A percentile compares a stretch with the other conserved stretches of the same genome.
Evolutionary conservation across 805 yeast species (phyloP).

Genomic region (Wilhelminamyces savonicus): DNA sequence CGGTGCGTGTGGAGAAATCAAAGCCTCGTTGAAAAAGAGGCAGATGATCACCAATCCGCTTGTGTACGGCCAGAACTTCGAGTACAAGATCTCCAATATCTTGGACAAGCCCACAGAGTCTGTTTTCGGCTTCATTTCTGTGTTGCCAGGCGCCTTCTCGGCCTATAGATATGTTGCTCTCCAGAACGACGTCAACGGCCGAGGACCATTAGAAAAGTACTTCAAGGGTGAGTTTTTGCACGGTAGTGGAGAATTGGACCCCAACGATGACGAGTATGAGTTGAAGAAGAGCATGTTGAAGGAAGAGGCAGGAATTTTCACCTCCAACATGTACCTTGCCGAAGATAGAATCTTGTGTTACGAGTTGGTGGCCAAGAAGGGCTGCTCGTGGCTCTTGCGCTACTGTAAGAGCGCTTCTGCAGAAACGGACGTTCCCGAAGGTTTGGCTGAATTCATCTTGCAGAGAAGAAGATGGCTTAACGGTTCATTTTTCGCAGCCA

Average conservation of each 20-base stretch:
- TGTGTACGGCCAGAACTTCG: constrained; percentile 62
- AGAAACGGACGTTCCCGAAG: constrained; percentile 64
- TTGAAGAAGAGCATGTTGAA: constrained; percentile 29
- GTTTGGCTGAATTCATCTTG: constrained; percentile 53
- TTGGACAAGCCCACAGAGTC: constrained; percentile 64
- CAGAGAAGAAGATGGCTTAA: constrained; percentile 67
- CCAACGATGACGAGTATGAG: constrained; percentile 45
- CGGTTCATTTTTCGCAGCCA: constrained; percentile 64
- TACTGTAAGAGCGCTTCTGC: constrained; percentile 60
- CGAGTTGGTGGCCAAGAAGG: constrained; percentile 54
- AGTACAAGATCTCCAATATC: constrained; percentile 61
- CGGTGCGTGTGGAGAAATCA: constrained; percentile 70
- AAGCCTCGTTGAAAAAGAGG: constrained; percentile 45
- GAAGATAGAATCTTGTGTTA: constrained; percentile 65
- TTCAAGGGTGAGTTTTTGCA: constrained; percentile 60
- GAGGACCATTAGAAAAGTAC: constrained; percentile 58
- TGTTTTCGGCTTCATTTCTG: constrained; percentile 57
- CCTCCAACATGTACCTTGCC: constrained; percentile 64
- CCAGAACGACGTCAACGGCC: constrained; percentile 46
- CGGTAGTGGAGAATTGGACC: constrained; percentile 44
- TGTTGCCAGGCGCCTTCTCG: constrained; percentile 64
- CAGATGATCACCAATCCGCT: constrained; percentile 51
- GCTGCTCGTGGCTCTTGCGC: constrained; percentile 54
- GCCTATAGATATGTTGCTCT: constrained; percentile 58
- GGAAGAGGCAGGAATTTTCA: constrained; percentile 49